Base-by-base conservation (phyloP, 805 yeast species). In the Suhomyces canberraensis region DNA sequence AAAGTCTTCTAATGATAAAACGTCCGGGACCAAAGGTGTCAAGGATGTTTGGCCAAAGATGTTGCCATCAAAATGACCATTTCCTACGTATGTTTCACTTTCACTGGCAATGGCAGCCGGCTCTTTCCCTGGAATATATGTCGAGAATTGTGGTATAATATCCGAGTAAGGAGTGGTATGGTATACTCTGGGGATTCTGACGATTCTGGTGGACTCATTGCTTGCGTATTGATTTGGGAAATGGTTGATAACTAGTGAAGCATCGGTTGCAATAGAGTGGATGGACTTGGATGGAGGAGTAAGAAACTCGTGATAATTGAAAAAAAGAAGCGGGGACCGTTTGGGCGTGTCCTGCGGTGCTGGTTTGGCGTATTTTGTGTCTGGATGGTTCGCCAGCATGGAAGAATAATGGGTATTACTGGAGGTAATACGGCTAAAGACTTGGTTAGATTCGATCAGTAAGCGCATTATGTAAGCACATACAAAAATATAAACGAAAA, bases 301-400 rank as follows among this genome's bases (percentile, higher is more conserved):
- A 3, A 73, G 46, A 49, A 64, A 79, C 52, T 83, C 90, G 50
- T 83, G 87, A 47, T 80, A 81, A 52, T 84, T 83, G 69, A 79
- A 83, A 52, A 78, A 81, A 37, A 40, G 42, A 16, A 59, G 44
- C 16, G 30, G 44, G 7, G 32, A 26, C 19, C 18, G 25, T n/a
- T 5, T 16, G 2, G 35, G 21, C n/a, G 21, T n/a, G 28, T 14
- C 11, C 16, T 4, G 18, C n/a, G 29, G 29, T 11, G 20, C 33
- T 4, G 19, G 17, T 25, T 27, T 18, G 5, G 46, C 40, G 39
- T 54, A 48, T 36, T 54, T 54, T 5, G 51, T 36, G 27, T 40
- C 39, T 1, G 60, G 58, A 29, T 41, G 44, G 33, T 31, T 17
- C 11, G 17, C 14, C 27, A 11, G 8, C 14, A 20, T 20, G 22